Evolutionary conservation across 768 basidiomycete genomes (phyloP), one percentile per base, ranked within the genome.

Genomic region (Multifurca ochricompacta): DNA sequence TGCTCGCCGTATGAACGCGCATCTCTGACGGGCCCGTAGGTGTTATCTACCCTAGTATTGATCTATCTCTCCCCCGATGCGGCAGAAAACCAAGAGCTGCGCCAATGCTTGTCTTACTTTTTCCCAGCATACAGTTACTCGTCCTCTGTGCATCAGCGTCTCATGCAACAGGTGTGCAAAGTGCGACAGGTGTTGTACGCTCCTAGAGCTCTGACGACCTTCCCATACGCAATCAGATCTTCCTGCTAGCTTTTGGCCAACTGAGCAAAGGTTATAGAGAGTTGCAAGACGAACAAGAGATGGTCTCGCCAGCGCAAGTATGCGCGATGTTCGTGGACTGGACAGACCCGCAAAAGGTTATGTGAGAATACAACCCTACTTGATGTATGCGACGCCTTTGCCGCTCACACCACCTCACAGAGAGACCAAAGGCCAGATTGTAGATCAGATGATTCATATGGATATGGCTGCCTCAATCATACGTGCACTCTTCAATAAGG

Each of bases 61-160:
- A 72, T 79, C 4, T 97, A 88, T 67, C 74, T 96, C 45, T 87
- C 87, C 0, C 89, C 90, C 1, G 78, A 84, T 50, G 95, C 90
- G 2, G 76, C 71, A 14, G 79, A 82, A 27, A 97, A 95, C 62
- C 85, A 89, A 56, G 80, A 85, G 51, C 73, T 97, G 16, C 78
- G 90, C 37, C 94, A 97, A 67, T 91, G 85, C 62, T 69, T 96
- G 35, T 77, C 84, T 3, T 88, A 86, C 66, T 95, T 95, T 74
- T 83, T 94, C 69, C 87, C 82, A 2, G 81, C 83, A 0, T 96
- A 86, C 64, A 88, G 88, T 67, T 90, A 83, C 68, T 89, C 90
- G n/a, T 83, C 85, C 0, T 67, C 77, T 5, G 62, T 62, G 19
- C 89, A 94, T 63, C 93, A 96, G 68, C 67, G 76, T 16, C 68